Base-by-base conservation (phyloP, 2,329 filamentous ascomycete genomes). In the Nannizziopsis arthrosporioides region DNA sequence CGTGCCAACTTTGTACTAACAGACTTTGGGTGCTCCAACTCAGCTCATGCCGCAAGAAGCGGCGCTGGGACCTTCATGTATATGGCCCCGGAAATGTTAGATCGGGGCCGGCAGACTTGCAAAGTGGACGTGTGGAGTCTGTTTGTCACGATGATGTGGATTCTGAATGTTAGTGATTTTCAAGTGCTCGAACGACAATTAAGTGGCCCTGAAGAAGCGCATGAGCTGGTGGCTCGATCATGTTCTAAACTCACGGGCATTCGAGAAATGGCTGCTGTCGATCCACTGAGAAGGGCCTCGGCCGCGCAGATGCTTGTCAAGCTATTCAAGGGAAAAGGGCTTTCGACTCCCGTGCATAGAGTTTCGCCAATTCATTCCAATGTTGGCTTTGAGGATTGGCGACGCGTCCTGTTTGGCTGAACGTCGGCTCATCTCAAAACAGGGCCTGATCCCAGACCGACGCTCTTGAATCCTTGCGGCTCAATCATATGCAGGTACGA, bases 251-350 rank as follows among this genome's bases (percentile, higher is more conserved):
- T 50, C 2, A 36, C 11, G 3, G 3, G 9, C 2, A 17, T 45
- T 30, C 19, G 12, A 41, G 47, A 49, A 8, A 60, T 60, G 57
- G 56, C 54, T n/a, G 39, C 46, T 17, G 15, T 41, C 10, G 40
- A 59, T 36, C 59, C 58, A 1, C 18, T 37, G 3, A 35, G 37
- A 12, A 52, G 58, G 31, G 58, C 59, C 2, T 60, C 58, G 6
- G 59, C 57, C 3, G 58, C 54, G 11, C 53, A 61, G 17, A 60
- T 61, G 55, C 56, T 62, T 48, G 39, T 55, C 11, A 44, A 48
- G 10, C 14, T 48, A 27, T 58, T 43, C 43, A 17, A 48, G n/a
- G 54, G 55, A 22, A 17, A 47, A 22, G 54, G 53, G 1, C 37
- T 54, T 14, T 56, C 55, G 7, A 57, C 55, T 17, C 54, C 52